These are phyloP conservation scores for Knoxia roxburghii DNA, from an alignment of 257 asterid genomes.

Conservation along the genomic window DNA sequence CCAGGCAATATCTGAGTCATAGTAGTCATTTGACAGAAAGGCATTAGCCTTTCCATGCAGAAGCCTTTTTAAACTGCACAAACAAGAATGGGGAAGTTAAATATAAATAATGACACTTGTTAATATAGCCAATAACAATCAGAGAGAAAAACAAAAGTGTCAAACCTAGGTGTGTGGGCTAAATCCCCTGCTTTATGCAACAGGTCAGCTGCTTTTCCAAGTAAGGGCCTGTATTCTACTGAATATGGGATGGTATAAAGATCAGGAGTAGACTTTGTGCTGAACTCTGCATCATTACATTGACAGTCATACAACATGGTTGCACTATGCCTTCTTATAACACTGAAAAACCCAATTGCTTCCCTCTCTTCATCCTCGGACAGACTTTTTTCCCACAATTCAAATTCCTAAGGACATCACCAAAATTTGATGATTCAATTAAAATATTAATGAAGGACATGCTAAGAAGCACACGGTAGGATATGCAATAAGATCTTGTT, in stretches of 20 bases:
- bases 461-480: background rate
- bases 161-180: constrained; percentile 61
- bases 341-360: constrained; percentile 78
- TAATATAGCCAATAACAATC: background rate
- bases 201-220: constrained; percentile 65
- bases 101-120: background rate
- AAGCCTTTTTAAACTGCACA: constrained; percentile 79
- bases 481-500: constrained; percentile 2
- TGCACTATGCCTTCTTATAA: constrained; percentile 78
- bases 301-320: constrained; percentile 39
- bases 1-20: constrained; percentile 97
- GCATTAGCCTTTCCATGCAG: constrained; percentile 88
- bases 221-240: constrained; percentile 56
- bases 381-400: constrained; percentile 76
- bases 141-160: constrained; percentile 2
- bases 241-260: constrained; percentile 73
- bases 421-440: constrained; percentile 6
- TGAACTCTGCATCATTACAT: constrained; percentile 21
- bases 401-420: constrained; percentile 59
- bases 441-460: background rate
- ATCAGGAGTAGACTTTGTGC: constrained; percentile 43
- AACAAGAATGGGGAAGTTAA: constrained; percentile 16
- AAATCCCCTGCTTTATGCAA: constrained; percentile 80
- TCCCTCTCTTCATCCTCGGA: constrained; percentile 66
- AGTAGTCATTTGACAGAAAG: constrained; percentile 86